Percentiles rank a stretch among this genome's conserved stretches.
phyloP scores from a whole-genome alignment of 345 rosid genomes.

The Bretschneidera sinensis region DNA sequence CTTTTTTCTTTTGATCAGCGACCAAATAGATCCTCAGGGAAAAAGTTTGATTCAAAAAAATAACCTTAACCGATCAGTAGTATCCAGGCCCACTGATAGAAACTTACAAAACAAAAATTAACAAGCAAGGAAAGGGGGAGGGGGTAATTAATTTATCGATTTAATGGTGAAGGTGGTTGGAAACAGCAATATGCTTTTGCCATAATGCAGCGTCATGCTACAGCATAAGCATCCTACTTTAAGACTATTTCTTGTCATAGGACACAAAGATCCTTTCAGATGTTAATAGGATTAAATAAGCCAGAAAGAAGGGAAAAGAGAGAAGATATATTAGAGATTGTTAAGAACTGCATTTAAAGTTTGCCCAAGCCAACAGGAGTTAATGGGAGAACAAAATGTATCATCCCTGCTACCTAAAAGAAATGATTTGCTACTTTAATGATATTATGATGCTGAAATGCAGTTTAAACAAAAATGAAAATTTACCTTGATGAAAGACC shows the following conservation, averaged over 20 bases:
- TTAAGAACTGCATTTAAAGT: not conserved
- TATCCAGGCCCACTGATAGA: too few relatives aligned
- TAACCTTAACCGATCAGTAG: too few relatives aligned
- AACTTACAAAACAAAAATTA: not conserved
- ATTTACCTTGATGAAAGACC: conserved; percentile 20
- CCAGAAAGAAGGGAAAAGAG: not conserved
- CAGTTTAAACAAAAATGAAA: not conserved
- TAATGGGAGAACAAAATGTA: not conserved
- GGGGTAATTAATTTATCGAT: too few relatives aligned
- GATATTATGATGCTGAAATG: not conserved
- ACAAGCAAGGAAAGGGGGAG: not conserved
- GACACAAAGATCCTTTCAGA: too few relatives aligned
- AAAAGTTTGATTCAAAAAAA: too few relatives aligned
- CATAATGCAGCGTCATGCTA: not conserved
- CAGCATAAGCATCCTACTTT: too few relatives aligned
- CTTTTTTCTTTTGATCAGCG: too few relatives aligned
- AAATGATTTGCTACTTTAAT: not conserved
- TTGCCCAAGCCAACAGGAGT: too few relatives aligned
- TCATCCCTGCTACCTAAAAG: not conserved
- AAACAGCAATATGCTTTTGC: not conserved
- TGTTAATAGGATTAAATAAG: too few relatives aligned
- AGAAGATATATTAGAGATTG: not conserved
- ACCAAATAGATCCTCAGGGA: too few relatives aligned
- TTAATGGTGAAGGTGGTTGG: not conserved
- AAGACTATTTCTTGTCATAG: not conserved